Evolutionary conservation across 805 yeast species (phyloP), one percentile per base, ranked within the genome.

Genomic region (Ogataea saltuana): DNA sequence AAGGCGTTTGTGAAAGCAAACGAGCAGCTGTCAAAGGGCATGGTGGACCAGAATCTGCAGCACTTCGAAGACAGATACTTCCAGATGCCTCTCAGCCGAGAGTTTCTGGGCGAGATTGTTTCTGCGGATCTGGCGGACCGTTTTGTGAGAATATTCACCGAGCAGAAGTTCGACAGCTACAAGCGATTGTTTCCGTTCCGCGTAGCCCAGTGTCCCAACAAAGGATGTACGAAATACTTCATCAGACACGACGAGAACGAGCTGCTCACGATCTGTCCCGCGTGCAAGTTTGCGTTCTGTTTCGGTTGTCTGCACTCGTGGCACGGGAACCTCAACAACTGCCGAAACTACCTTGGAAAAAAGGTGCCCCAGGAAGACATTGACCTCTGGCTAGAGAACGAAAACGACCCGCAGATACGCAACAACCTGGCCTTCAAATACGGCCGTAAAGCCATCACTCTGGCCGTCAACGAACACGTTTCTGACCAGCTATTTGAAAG

Each of bases 271-370:
- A 66, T 72, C 15, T 81, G 87, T 53, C 61, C 68, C 0, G 46
- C 56, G 4, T 81, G 86, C 55, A 58, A 61, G 9, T 68, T 72
- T 49, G 80, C 81, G 0, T 81, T 79, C 49, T 81, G 87, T 53
- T 67, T 68, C 46, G 68, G 67, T 20, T 81, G 87, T 58, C 59
- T 69, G 5, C 80, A 73, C 49, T 75, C 84, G 3, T 81, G 83
- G 80, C 87, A 81, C 59, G 83, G 84, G 1, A 64, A 66, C 12
- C 66, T 64, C 39, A 72, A 73, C 44, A 55, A 55, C 20, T 81
- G 87, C 56, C 67, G 57, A 39, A 54, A 62, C 53, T 39, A 54
- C 55, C 46, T 65, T 47, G 46, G 56, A 38, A 54, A 69, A 48
- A 64, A 63, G 4, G 63, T 69, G 12, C 59, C 75, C 3, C 64